Percentiles rank a stretch among this genome's conserved stretches.
Evolutionary conservation across 2,329 filamentous ascomycete species (phyloP).

Genomic region (Penicillium sp.): DNA sequence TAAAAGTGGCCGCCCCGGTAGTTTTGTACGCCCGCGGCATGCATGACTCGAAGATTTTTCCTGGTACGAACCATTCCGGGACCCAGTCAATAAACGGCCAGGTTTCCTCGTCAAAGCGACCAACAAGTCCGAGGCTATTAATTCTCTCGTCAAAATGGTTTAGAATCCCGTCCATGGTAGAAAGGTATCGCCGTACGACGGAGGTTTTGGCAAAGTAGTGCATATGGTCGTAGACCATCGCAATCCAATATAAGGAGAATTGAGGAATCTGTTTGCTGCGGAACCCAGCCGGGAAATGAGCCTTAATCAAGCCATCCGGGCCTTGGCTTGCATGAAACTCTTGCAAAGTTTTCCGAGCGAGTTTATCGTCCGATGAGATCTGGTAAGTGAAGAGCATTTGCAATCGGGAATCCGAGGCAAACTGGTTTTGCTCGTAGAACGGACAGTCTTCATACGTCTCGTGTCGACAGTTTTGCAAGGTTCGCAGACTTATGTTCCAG

Average conservation of each 20-base stretch:
- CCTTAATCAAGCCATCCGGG: constrained; percentile 27
- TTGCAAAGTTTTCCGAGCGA: constrained; percentile 29
- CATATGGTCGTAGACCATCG: constrained; percentile 33
- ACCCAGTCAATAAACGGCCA: constrained; percentile 35
- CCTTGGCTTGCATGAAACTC: constrained; percentile 29
- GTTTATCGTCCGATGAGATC: constrained; percentile 28
- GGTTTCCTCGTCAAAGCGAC: constrained; percentile 22
- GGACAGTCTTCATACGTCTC: constrained; percentile 36
- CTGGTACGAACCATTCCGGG: constrained; percentile 23
- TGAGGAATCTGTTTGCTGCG: constrained; percentile 30
- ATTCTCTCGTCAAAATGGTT: constrained; percentile 15
- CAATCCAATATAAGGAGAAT: constrained; percentile 32
- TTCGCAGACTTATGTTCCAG: constrained; percentile 30
- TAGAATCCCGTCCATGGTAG: constrained; percentile 18
- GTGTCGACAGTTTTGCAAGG: constrained; percentile 32
- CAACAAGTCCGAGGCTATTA: constrained; percentile 13
- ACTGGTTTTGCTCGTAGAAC: constrained; percentile 36
- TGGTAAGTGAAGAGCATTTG: constrained; percentile 33
- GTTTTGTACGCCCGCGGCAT: constrained; percentile 14
- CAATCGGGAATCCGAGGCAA: constrained; percentile 28
- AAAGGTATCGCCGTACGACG: constrained; percentile 9
- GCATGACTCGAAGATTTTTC: constrained; percentile 17
- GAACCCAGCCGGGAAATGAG: constrained; percentile 25
- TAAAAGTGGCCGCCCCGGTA: constrained; percentile 11
- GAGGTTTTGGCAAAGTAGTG: constrained; percentile 25